Evolutionary conservation across 202 grass and related monocot genomes (phyloP), one percentile per base, ranked within the genome.

Genomic region (Digitaria exilis): DNA sequence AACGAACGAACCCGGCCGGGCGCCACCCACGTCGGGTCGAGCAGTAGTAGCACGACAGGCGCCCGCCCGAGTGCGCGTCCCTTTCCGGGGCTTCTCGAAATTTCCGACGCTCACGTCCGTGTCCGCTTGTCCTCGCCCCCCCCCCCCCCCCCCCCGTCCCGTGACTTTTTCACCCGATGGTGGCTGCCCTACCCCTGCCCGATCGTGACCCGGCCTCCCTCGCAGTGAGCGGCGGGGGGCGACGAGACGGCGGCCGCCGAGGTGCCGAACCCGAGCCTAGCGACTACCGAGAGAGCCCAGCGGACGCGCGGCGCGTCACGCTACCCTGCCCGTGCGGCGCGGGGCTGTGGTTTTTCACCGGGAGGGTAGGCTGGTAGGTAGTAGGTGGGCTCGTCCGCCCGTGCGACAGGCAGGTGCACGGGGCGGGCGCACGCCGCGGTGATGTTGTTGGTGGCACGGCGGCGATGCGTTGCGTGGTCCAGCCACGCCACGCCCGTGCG

Each of bases 1-100:
- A n/a, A n/a, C n/a, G n/a, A n/a, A 72, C 69, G 69, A 72, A 72
- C 66, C 66, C 22, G 66, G 11, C 22, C 37, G 35, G 21, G 10
- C 21, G 19, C 39, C 65, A 46, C 68, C 44, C 28, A 51, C 69
- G 67, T 70, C 69, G 17, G 15, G 22, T 9, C 7, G 8, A 1
- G 67, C 9, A 5, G 30, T n/a, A 50, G n/a, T 4, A 19, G 56
- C 29, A 62, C 76, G 43, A 78, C 43, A 65, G 76, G 28, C 42
- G 21, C n/a, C n/a, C 51, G 31, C 16, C 13, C 18, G 14, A 48
- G 73, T 31, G 75, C 31, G 43, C 76, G 76, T 76, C 82, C 43
- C 77, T 77, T 63, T 80, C 77, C 62, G 14, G 14, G n/a, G n/a
- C 63, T 55, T 80, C 77, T 80, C 77, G 77, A 80, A 69, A 55